Percentiles rank a stretch among this genome's conserved stretches.
phyloP scores from a whole-genome alignment of 345 rosid genomes.

The Sonneratia caseolaris region DNA sequence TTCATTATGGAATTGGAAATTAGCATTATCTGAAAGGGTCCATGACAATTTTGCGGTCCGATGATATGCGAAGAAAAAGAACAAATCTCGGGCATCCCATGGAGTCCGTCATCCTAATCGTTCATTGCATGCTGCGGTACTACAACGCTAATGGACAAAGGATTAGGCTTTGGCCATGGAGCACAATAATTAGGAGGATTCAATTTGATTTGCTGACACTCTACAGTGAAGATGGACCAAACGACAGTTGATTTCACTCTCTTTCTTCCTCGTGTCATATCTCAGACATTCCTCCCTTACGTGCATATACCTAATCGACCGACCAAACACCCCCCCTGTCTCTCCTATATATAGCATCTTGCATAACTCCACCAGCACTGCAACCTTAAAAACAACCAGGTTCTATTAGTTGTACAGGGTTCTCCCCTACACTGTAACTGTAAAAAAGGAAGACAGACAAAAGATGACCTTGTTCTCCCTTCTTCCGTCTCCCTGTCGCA shows the following conservation, averaged over 20 bases:
- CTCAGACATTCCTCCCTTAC: neutral
- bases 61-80: too few relatives aligned
- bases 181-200: neutral
- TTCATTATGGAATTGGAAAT: too few relatives aligned
- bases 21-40: too few relatives aligned
- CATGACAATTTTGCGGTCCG: too few relatives aligned
- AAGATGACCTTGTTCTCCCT: neutral
- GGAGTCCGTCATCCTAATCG: too few relatives aligned
- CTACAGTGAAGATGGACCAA: constrained; percentile 23
- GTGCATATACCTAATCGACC: constrained; percentile 18
- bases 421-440: neutral
- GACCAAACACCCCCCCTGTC: constrained; percentile 11
- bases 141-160: too few relatives aligned
- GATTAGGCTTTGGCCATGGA: too few relatives aligned
- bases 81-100: too few relatives aligned
- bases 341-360: neutral
- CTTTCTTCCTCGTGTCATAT: neutral
- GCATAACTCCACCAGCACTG: neutral
- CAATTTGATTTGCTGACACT: constrained; percentile 31
- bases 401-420: neutral
- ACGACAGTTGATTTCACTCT: constrained; percentile 16
- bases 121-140: too few relatives aligned
- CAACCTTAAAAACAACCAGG: neutral
- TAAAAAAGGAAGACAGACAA: neutral
- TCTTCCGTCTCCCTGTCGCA: neutral